These are phyloP conservation scores for Massariosphaeria phaeospora DNA, from an alignment of 495 filamentous ascomycete genomes.

Conservation along the genomic window DNA sequence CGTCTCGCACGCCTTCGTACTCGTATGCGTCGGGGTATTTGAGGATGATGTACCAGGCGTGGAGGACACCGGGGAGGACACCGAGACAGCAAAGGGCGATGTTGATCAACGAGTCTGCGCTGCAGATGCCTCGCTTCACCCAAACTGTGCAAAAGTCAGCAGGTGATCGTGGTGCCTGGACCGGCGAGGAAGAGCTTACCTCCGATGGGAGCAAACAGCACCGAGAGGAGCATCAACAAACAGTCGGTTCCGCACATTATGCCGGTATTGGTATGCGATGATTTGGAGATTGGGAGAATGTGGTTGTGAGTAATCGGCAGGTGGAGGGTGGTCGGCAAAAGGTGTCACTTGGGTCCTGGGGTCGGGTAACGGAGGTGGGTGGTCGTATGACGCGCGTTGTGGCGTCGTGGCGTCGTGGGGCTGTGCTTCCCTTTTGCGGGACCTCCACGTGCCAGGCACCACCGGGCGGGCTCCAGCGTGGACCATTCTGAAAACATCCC, in stretches of 20 bases:
- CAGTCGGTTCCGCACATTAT: conserved; percentile 73
- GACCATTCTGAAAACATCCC: too few species aligned
- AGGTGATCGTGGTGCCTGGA: conserved; percentile 5
- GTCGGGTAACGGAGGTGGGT: too few species aligned
- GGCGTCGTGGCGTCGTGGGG: too few species aligned
- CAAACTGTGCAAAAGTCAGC: conserved; percentile 59
- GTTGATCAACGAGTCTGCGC: conserved; percentile 90
- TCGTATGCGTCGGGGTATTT: conserved; percentile 72
- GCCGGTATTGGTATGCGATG: conserved; percentile 10
- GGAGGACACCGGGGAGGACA: conserved; percentile 84
- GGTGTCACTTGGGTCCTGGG: neutral
- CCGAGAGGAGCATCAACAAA: conserved; percentile 80
- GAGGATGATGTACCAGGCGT: conserved; percentile 97
- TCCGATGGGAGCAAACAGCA: conserved; percentile 89
- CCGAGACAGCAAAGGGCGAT: conserved; percentile 84
- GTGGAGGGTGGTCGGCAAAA: too few species aligned
- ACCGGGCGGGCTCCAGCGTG: too few species aligned
- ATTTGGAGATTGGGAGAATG: neutral
- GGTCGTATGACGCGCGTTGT: too few species aligned
- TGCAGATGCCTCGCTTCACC: conserved; percentile 93
- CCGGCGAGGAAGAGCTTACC: conserved; percentile 52
- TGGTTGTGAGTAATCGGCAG: neutral
- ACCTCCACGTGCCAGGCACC: too few species aligned
- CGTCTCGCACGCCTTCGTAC: conserved; percentile 58
- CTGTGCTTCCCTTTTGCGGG: too few species aligned